Evolutionary conservation across 2,329 filamentous ascomycete genomes (phyloP).

Genomic region (Didymella keratinophila): DNA sequence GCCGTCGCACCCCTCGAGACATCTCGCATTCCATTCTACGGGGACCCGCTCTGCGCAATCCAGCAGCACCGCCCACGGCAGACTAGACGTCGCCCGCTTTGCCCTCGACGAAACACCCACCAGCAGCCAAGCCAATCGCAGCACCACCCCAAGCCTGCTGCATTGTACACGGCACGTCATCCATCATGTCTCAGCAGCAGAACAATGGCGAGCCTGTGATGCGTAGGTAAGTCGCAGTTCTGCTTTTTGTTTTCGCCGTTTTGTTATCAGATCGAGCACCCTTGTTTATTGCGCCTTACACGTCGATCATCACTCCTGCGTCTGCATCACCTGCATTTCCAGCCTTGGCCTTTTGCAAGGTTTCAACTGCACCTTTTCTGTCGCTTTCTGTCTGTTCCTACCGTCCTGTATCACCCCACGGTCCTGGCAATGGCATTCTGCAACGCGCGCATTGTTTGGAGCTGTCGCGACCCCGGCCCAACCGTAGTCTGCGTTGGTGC

Average conservation of each 20-base stretch:
- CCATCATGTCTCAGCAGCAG: conserved; percentile 47
- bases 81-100: conserved; percentile 5
- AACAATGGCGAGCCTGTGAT: conserved; percentile 63
- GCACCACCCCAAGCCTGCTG: not conserved
- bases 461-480: conserved; percentile 32
- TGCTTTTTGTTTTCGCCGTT: conserved; percentile 6
- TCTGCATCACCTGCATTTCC: conserved; percentile 6
- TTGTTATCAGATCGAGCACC: conserved; percentile 8
- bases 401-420: not conserved
- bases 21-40: not conserved
- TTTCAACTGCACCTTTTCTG: not conserved
- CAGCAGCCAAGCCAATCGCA: conserved; percentile 12
- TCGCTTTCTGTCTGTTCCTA: not conserved
- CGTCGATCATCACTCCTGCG: conserved; percentile 2
- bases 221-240: conserved; percentile 65
- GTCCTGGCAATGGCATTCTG: conserved; percentile 6
- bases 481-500: conserved; percentile 51
- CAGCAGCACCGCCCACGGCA: not conserved
- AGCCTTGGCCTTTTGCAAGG: not conserved
- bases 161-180: conserved; percentile 5
- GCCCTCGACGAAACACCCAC: not conserved
- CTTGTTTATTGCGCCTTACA: conserved; percentile 10
- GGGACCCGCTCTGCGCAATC: not conserved
- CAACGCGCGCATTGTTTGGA: conserved; percentile 16
- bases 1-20: conserved; percentile 7